Evolutionary conservation across 1,284 basidiomycete genomes (phyloP).

Genomic region (Anthracocystis panici-leucophaei): DNA sequence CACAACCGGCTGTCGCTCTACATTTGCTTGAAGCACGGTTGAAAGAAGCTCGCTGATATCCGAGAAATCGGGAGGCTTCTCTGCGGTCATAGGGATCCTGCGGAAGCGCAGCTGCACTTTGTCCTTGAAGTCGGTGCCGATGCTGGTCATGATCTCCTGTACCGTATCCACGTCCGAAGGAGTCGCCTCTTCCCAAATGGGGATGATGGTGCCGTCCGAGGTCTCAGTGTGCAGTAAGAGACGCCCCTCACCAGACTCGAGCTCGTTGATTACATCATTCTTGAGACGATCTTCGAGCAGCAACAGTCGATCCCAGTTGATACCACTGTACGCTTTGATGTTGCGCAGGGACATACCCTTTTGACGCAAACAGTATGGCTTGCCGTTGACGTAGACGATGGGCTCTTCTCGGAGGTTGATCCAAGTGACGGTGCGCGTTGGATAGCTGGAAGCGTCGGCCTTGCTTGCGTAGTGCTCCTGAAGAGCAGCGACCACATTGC

Average conservation of each 20-base stretch:
- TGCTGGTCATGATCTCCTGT: conserved; percentile 84
- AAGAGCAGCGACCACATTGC: conserved; percentile 78
- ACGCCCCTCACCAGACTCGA: conserved; percentile 85
- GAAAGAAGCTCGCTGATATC: conserved; percentile 77
- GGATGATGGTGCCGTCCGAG: conserved; percentile 86
- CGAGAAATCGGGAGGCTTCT: conserved; percentile 71
- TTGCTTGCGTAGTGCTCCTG: conserved; percentile 50
- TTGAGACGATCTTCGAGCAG: conserved; percentile 84
- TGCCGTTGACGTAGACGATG: conserved; percentile 91
- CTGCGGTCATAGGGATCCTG: conserved; percentile 88
- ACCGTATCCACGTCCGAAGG: conserved; percentile 83
- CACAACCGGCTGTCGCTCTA: conserved; percentile 81
- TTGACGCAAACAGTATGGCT: conserved; percentile 72
- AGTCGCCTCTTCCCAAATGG: conserved; percentile 92
- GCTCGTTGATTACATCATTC: conserved; percentile 87
- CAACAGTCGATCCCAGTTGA: conserved; percentile 62
- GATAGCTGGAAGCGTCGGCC: conserved; percentile 21
- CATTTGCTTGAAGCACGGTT: conserved; percentile 81
- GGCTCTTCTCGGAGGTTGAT: conserved; percentile 90
- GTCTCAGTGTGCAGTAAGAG: conserved; percentile 91
- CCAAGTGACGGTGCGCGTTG: conserved; percentile 78
- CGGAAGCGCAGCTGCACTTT: conserved; percentile 80
- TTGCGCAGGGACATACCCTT: conserved; percentile 65
- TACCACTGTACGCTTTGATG: conserved; percentile 67
- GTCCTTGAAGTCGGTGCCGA: conserved; percentile 51